Base-by-base conservation (phyloP, 2,329 filamentous ascomycete genomes). In the Calonectria pauciramosa region DNA sequence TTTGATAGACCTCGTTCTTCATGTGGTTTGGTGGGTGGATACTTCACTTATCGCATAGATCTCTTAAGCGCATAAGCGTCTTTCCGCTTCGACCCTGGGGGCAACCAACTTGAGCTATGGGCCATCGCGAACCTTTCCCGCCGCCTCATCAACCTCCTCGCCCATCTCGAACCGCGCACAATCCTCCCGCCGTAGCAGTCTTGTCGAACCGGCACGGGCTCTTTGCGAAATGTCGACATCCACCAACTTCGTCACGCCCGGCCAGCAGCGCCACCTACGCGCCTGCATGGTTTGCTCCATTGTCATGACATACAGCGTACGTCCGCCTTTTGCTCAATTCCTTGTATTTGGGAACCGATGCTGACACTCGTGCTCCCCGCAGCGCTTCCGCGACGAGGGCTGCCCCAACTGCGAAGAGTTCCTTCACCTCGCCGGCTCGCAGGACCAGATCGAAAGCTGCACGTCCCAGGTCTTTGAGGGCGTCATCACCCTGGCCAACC, bases 261-360 rank as follows among this genome's bases (percentile, higher is more conserved):
- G 89, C 84, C 94, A 97, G 86, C 93, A 94, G 88, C 95, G 96
- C 86, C 93, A 95, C 84, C 91, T 98, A 80, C 96, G 97, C 86
- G 97, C 97, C 82, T 99, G 97, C 90, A 98, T 99, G 96, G 95
- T 99, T 80, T 99, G 97, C 91, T 96, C 95, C 70, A 94, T 99
- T 83, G 95, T 99, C 78, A 95, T 96, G 89, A 93, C 94, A 75
- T 92, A 93, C 82, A 90, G 90, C 79, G 94, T 96, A 88, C 80
- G 90, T 84, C 65, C 69, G 76, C 38, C 60, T 74, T 18, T 63
- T 68, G 18, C 36, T 49, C 56, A 60, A 68, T 64, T 26, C 65
- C 23, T 20, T 10, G 3, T 36, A n/a, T 38, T 26, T 20, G 20
- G 28, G 65, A 51, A 47, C 70, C 18, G 7, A 20, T 44, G 28